These are phyloP conservation scores for Ophiosphaerella korrae DNA, from an alignment of 2,329 filamentous ascomycete genomes.

Conservation along the genomic window DNA sequence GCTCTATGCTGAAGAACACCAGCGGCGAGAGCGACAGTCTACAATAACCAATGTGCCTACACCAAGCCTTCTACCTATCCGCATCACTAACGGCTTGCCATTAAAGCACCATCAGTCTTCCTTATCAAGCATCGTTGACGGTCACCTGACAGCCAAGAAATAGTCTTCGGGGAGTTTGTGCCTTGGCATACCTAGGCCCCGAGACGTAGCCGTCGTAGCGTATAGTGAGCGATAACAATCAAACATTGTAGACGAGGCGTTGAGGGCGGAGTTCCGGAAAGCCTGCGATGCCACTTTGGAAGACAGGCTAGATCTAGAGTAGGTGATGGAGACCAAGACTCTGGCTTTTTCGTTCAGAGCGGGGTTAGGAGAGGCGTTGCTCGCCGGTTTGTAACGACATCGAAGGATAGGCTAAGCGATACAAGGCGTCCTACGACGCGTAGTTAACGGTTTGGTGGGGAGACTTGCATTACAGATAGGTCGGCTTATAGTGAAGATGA, in stretches of 20 bases:
- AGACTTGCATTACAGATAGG: too few relatives aligned
- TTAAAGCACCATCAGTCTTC: too few relatives aligned
- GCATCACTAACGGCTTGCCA: slow-evolving; percentile 38
- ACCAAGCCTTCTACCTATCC: slow-evolving; percentile 31
- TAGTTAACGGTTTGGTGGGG: too few relatives aligned
- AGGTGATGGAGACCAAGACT: slow-evolving; percentile 37
- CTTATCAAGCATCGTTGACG: too few relatives aligned
- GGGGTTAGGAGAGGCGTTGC: slow-evolving; percentile 39
- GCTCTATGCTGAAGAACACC: slow-evolving; percentile 38
- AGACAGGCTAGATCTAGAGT: slow-evolving; percentile 23
- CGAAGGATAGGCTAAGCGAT: slow-evolving; percentile 8
- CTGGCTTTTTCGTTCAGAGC: slow-evolving; percentile 35
- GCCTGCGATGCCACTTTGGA: slow-evolving; percentile 10
- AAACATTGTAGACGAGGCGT: slow-evolving; percentile 12
- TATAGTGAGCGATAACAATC: slow-evolving; percentile 25
- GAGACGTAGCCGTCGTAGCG: slow-evolving; percentile 12
- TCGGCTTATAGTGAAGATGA: too few relatives aligned
- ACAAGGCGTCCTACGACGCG: too few relatives aligned
- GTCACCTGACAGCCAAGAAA: too few relatives aligned
- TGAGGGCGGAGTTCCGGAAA: slow-evolving; percentile 16
- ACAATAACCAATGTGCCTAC: slow-evolving; percentile 17
- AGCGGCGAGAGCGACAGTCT: slow-evolving; percentile 20
- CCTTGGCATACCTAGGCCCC: slow-evolving; percentile 19
- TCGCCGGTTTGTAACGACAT: slow-evolving; percentile 40
- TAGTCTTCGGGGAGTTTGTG: too few relatives aligned